phyloP scores from a whole-genome alignment of 2,329 filamentous ascomycete species.

The Fusarium circinatum region DNA sequence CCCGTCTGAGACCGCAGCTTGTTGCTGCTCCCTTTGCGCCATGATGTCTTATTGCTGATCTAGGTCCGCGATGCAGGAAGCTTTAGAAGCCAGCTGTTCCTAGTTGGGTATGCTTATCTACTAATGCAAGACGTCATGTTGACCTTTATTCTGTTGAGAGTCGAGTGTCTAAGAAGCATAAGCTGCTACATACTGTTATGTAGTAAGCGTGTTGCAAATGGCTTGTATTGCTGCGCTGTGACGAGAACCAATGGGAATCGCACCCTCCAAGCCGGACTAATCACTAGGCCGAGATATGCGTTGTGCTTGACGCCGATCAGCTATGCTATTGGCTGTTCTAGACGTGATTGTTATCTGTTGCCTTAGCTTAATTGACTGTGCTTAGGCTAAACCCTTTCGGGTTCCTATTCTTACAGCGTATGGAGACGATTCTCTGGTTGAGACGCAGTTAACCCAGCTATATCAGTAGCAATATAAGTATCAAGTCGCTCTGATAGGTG shows the following conservation, averaged over 20 bases:
- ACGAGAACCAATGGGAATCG: not conserved
- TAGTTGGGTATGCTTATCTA: not conserved
- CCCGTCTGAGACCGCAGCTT: not conserved
- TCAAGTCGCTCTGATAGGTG: not conserved
- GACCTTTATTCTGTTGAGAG: not conserved
- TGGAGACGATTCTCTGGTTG: not conserved
- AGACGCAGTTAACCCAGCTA: not conserved
- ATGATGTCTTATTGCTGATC: not conserved
- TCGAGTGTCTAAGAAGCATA: not conserved
- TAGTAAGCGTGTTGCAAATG: not conserved
- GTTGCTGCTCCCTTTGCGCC: not conserved
- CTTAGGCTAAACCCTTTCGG: not conserved
- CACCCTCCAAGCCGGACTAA: not conserved
- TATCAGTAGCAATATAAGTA: not conserved
- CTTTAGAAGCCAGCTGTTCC: not conserved
- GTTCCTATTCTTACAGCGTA: not conserved
- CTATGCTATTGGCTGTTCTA: not conserved
- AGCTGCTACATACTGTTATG: not conserved
- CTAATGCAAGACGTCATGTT: not conserved
- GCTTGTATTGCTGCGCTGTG: not conserved
- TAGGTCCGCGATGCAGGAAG: not conserved
- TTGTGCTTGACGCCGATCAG: not conserved
- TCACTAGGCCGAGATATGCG: not conserved
- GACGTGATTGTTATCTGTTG: not conserved
- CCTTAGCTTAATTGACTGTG: not conserved